Base-by-base conservation (phyloP, 495 filamentous ascomycete genomes). In the Darksidea phi region DNA sequence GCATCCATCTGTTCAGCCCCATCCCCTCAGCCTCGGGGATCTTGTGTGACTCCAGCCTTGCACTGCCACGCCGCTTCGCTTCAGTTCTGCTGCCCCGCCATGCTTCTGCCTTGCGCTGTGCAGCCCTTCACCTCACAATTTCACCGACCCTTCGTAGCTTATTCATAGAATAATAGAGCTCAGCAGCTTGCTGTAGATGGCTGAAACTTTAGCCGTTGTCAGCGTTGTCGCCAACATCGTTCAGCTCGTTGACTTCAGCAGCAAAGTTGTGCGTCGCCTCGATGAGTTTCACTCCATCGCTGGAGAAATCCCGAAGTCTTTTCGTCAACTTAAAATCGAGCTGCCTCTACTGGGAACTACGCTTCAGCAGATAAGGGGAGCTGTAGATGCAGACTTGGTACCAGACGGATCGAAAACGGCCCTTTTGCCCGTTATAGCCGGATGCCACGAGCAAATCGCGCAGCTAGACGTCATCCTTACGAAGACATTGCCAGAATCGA, bases 341-440 rank as follows among this genome's bases (percentile, higher is more conserved):
- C 32, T 64, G 21, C 61, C 61, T 2, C n/a, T 64, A 26, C 26
- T 64, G 17, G 17, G 7, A 46, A 41, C 21, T 21, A 59, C 55
- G 23, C 54, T 59, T 25, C 1, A 26, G 42, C 47, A 64, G 24
- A n/a, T 54, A 13, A 59, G 59, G n/a, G 55, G 21, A 23, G 54
- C 47, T 17, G 55, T 64, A 23, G 51, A 73, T 11, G 36, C 54
- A 32, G 60, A 64, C 13, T 45, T 37, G 6, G 15, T 74, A 38
- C 0, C 7, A 0, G 23, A 52, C 46, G 57, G 52, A 20, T 59
- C 57, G 17, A 47, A 59, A 23, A 51, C 60, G 17, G 64, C 68
- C 3, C 52, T 75, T 12, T 26, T 62, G 8, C 63, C 65, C n/a
- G 63, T 68, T 15, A 50, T 75, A 50, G 50, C 63, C 24, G 68